Evolutionary conservation across 2,329 filamentous ascomycete genomes (phyloP), one percentile per base, ranked within the genome.

Genomic region (Curvularia lunata): DNA sequence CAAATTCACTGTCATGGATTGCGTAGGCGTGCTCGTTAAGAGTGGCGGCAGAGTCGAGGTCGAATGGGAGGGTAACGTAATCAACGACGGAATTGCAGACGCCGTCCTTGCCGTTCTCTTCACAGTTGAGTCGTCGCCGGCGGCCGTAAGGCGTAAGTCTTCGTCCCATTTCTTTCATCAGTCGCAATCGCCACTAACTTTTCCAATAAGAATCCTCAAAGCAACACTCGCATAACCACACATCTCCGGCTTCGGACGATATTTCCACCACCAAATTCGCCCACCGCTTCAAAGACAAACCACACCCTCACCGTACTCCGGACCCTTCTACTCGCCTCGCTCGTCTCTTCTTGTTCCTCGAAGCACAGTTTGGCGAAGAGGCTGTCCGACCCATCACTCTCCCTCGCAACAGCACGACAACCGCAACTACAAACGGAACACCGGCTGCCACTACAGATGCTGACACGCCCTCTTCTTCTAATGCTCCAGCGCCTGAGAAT

Each of bases 41-140:
- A 85, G 82, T 61, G 88, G 87, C 65, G 91, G 93, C 54, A 89
- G 95, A 72, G 86, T 97, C 5, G 92, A 96, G 75, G 82, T 98
- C 2, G 92, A 97, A 78, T 99, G 95, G 95, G 94, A 98, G 75
- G 95, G 93, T 56, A 99, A 98, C 75, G 91, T 97, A 81, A 88
- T 97, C 71, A 99, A 98, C 75, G 95, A 99, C 72, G 91, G 92
- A 59, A 96, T 99, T 70, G 95, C 95, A n/a, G 95, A 99, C 77
- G 92, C 95, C 16, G 90, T 98, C 53, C 91, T 98, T 83, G 92
- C 92, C 0, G 92, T 97, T 2, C 84, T 99, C 10, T 87, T 97
- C 67, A 93, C 91, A 0, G 91, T 97, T 21, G 95, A 99, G 78
- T 96, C 90, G 77, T 96, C 91, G 52, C 95, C 94, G 5, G 95